Evolutionary conservation across 495 filamentous ascomycete species (phyloP).

Genomic region (Trichoderma reesei): DNA sequence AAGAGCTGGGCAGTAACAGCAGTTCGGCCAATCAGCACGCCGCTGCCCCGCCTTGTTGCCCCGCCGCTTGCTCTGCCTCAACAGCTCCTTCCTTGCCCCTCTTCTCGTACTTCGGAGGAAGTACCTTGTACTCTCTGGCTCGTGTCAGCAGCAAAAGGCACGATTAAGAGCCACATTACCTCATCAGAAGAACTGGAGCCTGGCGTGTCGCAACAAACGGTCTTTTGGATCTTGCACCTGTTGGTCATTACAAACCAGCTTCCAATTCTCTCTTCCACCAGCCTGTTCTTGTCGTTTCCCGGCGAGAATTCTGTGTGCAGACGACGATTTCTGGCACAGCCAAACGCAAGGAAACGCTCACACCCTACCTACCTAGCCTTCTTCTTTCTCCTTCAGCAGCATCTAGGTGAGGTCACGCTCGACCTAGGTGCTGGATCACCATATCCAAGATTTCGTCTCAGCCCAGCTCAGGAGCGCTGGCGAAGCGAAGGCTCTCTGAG

Average conservation of each 20-base stretch:
- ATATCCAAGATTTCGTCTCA: conserved; percentile 8
- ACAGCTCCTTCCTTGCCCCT: background rate
- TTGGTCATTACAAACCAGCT: conserved; percentile 1
- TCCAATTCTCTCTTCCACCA: background rate
- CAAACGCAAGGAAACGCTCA: background rate
- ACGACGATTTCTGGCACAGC: background rate
- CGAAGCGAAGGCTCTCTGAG: conserved; percentile 78
- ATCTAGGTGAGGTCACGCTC: conserved; percentile 7
- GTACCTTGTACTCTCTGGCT: background rate
- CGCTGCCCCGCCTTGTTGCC: background rate
- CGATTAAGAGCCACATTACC: conserved; percentile 1
- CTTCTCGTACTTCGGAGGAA: background rate
- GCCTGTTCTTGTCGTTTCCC: background rate
- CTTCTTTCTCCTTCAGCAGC: background rate
- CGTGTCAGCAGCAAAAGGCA: background rate
- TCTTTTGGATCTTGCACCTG: background rate
- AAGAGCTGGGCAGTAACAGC: background rate
- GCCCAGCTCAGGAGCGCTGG: conserved; percentile 34
- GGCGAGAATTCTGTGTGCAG: background rate
- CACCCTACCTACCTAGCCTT: background rate
- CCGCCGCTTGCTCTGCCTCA: background rate
- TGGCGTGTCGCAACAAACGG: background rate
- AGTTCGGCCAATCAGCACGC: background rate
- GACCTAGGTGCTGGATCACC: conserved; percentile 7
- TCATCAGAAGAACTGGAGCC: conserved; percentile 8